These are phyloP conservation scores for Chernovozyma sophiae-reginae DNA, from an alignment of 1,139 yeast species.

Conservation along the genomic window DNA sequence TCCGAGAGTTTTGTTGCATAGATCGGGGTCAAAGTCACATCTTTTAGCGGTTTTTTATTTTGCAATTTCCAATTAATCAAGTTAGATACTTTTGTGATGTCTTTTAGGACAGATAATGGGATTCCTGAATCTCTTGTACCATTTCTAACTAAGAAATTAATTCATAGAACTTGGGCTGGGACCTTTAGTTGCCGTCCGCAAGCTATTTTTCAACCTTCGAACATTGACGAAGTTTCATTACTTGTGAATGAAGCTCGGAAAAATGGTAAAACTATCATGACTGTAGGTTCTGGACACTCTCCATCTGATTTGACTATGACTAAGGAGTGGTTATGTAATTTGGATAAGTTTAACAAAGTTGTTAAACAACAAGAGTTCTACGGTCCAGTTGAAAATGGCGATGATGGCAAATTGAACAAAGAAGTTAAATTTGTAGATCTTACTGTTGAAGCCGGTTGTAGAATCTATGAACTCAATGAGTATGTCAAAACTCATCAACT, in stretches of 20 bases:
- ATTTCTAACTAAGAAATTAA: slow-evolving; percentile 33
- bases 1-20: too few species aligned
- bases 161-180: slow-evolving; percentile 87
- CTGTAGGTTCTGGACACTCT: slow-evolving; percentile 93
- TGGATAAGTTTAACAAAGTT: slow-evolving; percentile 67
- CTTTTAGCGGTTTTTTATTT: too few species aligned
- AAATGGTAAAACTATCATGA: slow-evolving; percentile 64
- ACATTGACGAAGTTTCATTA: slow-evolving; percentile 56
- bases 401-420: slow-evolving; percentile 18
- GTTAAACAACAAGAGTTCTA: slow-evolving; percentile 36
- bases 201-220: slow-evolving; percentile 71
- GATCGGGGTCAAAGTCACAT: too few species aligned
- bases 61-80: too few species aligned
- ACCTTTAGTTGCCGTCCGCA: slow-evolving; percentile 77
- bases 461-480: slow-evolving; percentile 75
- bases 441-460: slow-evolving; percentile 87
- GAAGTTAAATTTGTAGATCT: slow-evolving; percentile 78
- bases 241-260: slow-evolving; percentile 64
- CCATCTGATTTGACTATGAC: slow-evolving; percentile 92
- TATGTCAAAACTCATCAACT: slow-evolving; percentile 58
- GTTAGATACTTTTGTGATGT: too few species aligned
- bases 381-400: slow-evolving; percentile 28
- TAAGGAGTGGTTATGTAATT: slow-evolving; percentile 79
- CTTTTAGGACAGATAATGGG: background rate
- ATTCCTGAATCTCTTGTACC: slow-evolving; percentile 30